Conservation (phyloP, 1,284 basidiomycete species). For the Papiliotrema flavescens region DNA sequence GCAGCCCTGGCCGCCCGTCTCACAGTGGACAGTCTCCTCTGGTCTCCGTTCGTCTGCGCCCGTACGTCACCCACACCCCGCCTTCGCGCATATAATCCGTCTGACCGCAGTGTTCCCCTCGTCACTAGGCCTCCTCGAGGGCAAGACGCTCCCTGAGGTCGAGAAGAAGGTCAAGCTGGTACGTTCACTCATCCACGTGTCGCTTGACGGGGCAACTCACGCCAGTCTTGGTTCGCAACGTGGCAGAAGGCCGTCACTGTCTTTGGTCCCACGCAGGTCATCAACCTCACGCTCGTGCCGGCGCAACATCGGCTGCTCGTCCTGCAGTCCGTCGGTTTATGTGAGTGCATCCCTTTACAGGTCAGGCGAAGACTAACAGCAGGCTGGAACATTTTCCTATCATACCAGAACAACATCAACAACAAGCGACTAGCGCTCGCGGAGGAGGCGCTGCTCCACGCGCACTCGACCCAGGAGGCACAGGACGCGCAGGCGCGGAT, state of each 20-base stretch:
- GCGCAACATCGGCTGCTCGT: slow-evolving; percentile 73
- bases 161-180: slow-evolving; percentile 38
- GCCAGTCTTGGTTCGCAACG: slow-evolving; percentile 33
- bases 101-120: slow-evolving; percentile 38
- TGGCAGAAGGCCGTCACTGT: slow-evolving; percentile 52
- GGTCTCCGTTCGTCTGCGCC: slow-evolving; percentile 39
- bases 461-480: slow-evolving; percentile 10
- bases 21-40: slow-evolving; percentile 27
- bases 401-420: slow-evolving; percentile 39
- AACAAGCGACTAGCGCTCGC: slow-evolving; percentile 28
- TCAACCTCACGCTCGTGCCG: slow-evolving; percentile 78
- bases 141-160: slow-evolving; percentile 34
- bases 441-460: slow-evolving; percentile 18
- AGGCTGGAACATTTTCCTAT: slow-evolving; percentile 58
- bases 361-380: slow-evolving; percentile 8
- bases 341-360: slow-evolving; percentile 38
- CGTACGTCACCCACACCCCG: slow-evolving; percentile 12
- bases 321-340: slow-evolving; percentile 72
- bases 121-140: slow-evolving; percentile 42
- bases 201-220: neutral
- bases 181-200: slow-evolving; percentile 6
- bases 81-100: neutral
- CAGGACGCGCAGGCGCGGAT: slow-evolving; percentile 10
- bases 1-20: slow-evolving; percentile 28
- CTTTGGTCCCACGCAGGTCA: slow-evolving; percentile 71